These are phyloP conservation scores for Eucalyptus pumila DNA, from an alignment of 345 rosid genomes.

Conservation along the genomic window DNA sequence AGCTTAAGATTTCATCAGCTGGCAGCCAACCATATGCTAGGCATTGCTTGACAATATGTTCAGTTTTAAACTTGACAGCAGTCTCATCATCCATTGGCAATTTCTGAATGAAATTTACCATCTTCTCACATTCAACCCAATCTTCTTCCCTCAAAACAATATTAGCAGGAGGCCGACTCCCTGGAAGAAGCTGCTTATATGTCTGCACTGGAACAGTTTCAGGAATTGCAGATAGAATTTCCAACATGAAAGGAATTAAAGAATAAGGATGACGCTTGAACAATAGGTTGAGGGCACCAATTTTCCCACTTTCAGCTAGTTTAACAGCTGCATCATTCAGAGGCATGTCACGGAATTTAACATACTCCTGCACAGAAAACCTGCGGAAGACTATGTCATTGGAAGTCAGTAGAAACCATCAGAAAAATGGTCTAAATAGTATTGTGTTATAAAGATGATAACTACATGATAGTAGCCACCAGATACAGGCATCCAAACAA, in stretches of 20 bases:
- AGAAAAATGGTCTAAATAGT: neutral
- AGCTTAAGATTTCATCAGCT: slow-evolving; percentile 39
- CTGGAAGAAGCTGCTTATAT: slow-evolving; percentile 93
- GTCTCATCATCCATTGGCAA: slow-evolving; percentile 41
- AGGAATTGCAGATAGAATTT: slow-evolving; percentile 73
- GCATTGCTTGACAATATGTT: slow-evolving; percentile 52
- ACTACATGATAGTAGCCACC: neutral
- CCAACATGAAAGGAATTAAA: slow-evolving; percentile 44
- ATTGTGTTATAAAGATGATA: neutral
- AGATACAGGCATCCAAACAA: neutral
- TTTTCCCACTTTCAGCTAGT: slow-evolving; percentile 91
- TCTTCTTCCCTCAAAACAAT: slow-evolving; percentile 80
- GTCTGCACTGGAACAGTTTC: slow-evolving; percentile 87
- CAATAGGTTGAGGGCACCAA: slow-evolving; percentile 84
- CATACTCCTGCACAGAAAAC: slow-evolving; percentile 81
- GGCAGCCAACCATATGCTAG: slow-evolving; percentile 69
- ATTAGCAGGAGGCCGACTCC: slow-evolving; percentile 52
- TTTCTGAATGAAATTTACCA: slow-evolving; percentile 44
- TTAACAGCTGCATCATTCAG: slow-evolving; percentile 56
- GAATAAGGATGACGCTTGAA: slow-evolving; percentile 97
- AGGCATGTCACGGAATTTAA: slow-evolving; percentile 62
- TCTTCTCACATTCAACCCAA: slow-evolving; percentile 93
- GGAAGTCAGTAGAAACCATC: slow-evolving; percentile 14
- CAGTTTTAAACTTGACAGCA: slow-evolving; percentile 46
- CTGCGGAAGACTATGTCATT: slow-evolving; percentile 51